Base-by-base conservation (phyloP, 2,329 filamentous ascomycete species). In the Metarhizium guizhouense region DNA sequence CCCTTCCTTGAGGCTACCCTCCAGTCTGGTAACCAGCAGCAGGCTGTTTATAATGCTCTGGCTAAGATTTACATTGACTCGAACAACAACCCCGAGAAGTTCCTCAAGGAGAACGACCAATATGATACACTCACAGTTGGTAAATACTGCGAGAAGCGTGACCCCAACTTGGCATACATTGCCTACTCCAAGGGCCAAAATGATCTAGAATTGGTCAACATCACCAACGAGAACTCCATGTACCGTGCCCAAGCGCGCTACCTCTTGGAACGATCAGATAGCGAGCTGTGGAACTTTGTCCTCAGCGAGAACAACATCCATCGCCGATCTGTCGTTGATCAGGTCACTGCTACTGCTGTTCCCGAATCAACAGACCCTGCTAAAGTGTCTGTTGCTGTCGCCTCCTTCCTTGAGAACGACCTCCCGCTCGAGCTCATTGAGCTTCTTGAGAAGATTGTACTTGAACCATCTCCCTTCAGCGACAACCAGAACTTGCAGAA, bases 141-240 rank as follows among this genome's bases (percentile, higher is more conserved):
- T 70, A 96, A 96, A 75, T 99, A 99, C 78, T 99, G 93, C 70
- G 93, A 96, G 78, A 97, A 97, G 82, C 88, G 94, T 38, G 94
- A 99, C 66, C 94, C 94, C 60, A 96, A 96, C 70, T 78, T 99
- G 54, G 93, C 90, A 3, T 96, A 88, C 73, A 96, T 97, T 68
- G 89, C 91, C 59, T 99, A 96, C 72, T 83, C 86, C 65, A 99
- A 99, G 79, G 94, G 94, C 20, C 90, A 96, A 73, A 99, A 99
- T 62, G 94, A 99, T 67, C 76, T 99, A 36, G 95, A 99, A 74
- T 82, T 99, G 56, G 93, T 99, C 73, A 94, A 88, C 72, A 93
- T 99, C 67, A 97, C 94, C 67, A 99, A 97, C 65, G 95, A 99
- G 74, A 99, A 99, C 75, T 86, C 90, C n/a, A 99, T 99, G 94